Conservation (phyloP, 306 rosid species). For the Acacia acuminata region DNA sequence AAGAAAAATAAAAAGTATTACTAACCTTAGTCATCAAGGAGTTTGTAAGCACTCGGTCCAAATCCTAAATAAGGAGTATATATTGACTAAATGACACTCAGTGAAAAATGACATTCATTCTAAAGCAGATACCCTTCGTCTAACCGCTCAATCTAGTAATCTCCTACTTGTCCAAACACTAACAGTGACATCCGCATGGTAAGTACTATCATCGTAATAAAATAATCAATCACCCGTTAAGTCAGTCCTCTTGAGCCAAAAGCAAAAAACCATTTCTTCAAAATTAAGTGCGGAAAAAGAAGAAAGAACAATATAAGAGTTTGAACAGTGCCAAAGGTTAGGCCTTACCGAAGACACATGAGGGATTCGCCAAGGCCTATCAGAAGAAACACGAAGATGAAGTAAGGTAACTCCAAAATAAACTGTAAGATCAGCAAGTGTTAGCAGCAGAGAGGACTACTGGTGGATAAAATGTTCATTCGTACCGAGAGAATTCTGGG, state of each 20-base stretch:
- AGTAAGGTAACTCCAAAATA: slow-evolving; percentile 34
- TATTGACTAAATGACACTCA: slow-evolving; percentile 11
- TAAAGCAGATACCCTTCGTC: not conserved
- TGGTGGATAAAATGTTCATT: not conserved
- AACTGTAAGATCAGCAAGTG: slow-evolving; percentile 32
- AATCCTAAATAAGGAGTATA: not conserved
- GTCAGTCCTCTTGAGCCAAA: not conserved
- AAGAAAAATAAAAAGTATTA: slow-evolving; percentile 16
- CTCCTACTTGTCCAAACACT: not conserved
- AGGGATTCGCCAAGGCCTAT: slow-evolving; percentile 85
- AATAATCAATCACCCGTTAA: not conserved
- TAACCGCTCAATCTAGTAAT: not conserved
- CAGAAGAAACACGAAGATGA: slow-evolving; percentile 31
- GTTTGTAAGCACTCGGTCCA: not conserved
- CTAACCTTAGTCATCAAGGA: slow-evolving; percentile 16
- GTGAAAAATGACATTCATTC: not conserved
- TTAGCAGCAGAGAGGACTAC: not conserved
- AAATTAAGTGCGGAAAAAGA: not conserved
- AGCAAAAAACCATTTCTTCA: not conserved
- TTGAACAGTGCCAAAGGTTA: not conserved
- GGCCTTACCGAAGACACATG: slow-evolving; percentile 78
- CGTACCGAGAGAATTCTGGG: slow-evolving; percentile 58
- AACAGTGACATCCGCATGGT: not conserved
- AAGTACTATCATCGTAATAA: not conserved
- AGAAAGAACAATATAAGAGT: not conserved